Evolutionary conservation across 192 early-diverging fungal species (phyloP), one percentile per base, ranked within the genome.

Genomic region (Coemansia sp.): DNA sequence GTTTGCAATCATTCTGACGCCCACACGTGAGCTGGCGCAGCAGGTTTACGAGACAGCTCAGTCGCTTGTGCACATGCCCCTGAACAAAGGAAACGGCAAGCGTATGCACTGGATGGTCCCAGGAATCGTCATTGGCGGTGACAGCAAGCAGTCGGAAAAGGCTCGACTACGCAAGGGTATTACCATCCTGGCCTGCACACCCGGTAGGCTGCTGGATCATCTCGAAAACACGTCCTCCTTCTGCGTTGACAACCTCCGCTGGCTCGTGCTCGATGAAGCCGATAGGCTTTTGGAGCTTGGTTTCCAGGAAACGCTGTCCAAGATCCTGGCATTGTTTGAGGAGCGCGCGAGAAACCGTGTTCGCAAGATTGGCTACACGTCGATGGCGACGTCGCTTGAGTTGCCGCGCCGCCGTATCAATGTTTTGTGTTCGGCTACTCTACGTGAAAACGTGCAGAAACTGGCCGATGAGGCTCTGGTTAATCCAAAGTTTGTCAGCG

Each of bases 201-300:
- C 97, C 17, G 97, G 97, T n/a, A 83, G 97, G 32, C 71, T 99
- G 13, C 77, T 93, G 59, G 90, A 91, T 54, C 91, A 93, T 56
- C 49, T 93, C 41, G 82, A 88, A 58, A 89, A 82, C 58, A 93
- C 91, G 27, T 73, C 83, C 80, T 81, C 89, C 19, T 95, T 99
- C 63, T 67, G 85, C 9, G 74, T 91, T 5, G 79, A 85, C 37
- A 84, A 93, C 67, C 62, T 99, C 56, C 78, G 88, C 34, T 99
- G 97, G 97, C 59, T 99, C 22, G 91, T 99, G 3, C 74, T 99
- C 20, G 97, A 99, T 72, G 97, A 99, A 71, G 97, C 95, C 9
- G 97, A 99, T 80, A 81, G 91, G 10, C 77, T 99, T 54, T 73
- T 99, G 49, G 94, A 99, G 52, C 82, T 96, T 13, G 97, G 97